A percentile compares a stretch with the other conserved stretches of the same genome.
phyloP scores from a whole-genome alignment of 2,329 filamentous ascomycete species.

The Hysterium pulicare region DNA sequence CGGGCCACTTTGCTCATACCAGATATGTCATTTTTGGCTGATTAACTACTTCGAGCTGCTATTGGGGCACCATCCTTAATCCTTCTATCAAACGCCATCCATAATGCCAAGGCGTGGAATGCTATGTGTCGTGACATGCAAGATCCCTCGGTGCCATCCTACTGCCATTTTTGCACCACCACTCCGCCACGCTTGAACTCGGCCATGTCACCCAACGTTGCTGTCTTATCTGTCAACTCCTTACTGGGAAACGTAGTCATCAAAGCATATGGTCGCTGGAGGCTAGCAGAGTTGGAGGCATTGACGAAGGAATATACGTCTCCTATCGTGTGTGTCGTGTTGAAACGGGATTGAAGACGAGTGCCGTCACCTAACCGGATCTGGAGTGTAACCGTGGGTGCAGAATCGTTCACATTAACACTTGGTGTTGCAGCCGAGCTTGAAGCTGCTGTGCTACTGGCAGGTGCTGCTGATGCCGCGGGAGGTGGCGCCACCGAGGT shows the following conservation, averaged over 20 bases:
- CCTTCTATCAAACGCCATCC: slow-evolving; percentile 4
- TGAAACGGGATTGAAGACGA: slow-evolving; percentile 75
- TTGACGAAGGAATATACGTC: slow-evolving; percentile 75
- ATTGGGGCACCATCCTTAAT: no score
- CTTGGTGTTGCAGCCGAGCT: slow-evolving; percentile 40
- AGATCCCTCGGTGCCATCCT: no score
- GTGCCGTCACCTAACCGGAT: slow-evolving; percentile 77
- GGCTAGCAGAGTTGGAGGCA: slow-evolving; percentile 57
- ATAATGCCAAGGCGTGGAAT: slow-evolving; percentile 7
- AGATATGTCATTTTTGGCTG: no score
- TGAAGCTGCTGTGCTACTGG: slow-evolving; percentile 20
- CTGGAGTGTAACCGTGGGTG: slow-evolving; percentile 67
- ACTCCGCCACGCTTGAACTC: slow-evolving; percentile 53
- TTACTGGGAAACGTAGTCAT: slow-evolving; percentile 82
- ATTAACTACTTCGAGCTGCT: no score
- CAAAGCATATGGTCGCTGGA: slow-evolving; percentile 64
- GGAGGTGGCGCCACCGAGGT: slow-evolving; percentile 37
- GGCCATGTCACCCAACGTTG: slow-evolving; percentile 45
- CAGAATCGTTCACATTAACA: slow-evolving; percentile 59
- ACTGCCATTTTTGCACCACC: slow-evolving; percentile 56
- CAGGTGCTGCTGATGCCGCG: slow-evolving; percentile 30
- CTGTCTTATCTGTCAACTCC: slow-evolving; percentile 66
- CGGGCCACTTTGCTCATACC: no score
- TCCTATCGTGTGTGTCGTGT: slow-evolving; percentile 71
- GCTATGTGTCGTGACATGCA: slow-evolving; percentile 4